These are phyloP conservation scores for Colletotrichum sojae DNA, from an alignment of 2,329 filamentous ascomycete species.

Conservation along the genomic window DNA sequence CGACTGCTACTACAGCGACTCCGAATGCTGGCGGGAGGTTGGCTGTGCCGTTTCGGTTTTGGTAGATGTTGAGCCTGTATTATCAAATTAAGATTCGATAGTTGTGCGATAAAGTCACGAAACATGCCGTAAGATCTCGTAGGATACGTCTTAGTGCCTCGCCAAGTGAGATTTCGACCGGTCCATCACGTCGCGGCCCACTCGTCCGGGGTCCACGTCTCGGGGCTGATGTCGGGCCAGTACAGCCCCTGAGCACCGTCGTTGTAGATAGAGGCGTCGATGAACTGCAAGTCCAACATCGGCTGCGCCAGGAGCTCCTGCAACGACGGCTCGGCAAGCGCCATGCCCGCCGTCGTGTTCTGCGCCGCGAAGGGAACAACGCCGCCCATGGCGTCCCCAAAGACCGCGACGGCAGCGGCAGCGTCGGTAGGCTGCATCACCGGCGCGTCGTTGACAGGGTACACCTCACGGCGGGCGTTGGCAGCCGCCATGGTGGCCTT, in stretches of 20 bases:
- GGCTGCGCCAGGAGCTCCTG: constrained; percentile 53
- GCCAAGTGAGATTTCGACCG: background rate
- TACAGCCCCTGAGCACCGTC: constrained; percentile 41
- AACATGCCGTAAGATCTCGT: background rate
- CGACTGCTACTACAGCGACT: constrained; percentile 11
- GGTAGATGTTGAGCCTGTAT: constrained; percentile 3
- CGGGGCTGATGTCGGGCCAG: constrained; percentile 41
- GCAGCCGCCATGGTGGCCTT: constrained; percentile 46
- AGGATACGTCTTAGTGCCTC: background rate
- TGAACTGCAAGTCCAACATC: constrained; percentile 51
- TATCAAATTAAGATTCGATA: too few species aligned
- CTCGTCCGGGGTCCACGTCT: constrained; percentile 36
- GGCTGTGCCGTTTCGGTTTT: constrained; percentile 31
- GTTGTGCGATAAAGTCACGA: too few species aligned
- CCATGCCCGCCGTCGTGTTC: constrained; percentile 51
- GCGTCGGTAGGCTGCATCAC: background rate
- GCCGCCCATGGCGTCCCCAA: constrained; percentile 10
- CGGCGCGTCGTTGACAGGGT: background rate
- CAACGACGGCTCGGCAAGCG: constrained; percentile 52
- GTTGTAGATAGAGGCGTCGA: constrained; percentile 45
- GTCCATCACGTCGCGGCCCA: constrained; percentile 26
- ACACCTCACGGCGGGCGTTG: constrained; percentile 25
- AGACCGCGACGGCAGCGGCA: background rate
- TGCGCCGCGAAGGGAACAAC: constrained; percentile 19
- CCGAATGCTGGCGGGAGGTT: constrained; percentile 28